Evolutionary conservation across 768 basidiomycete genomes (phyloP).

Genomic region (Hypholoma fasciculare): DNA sequence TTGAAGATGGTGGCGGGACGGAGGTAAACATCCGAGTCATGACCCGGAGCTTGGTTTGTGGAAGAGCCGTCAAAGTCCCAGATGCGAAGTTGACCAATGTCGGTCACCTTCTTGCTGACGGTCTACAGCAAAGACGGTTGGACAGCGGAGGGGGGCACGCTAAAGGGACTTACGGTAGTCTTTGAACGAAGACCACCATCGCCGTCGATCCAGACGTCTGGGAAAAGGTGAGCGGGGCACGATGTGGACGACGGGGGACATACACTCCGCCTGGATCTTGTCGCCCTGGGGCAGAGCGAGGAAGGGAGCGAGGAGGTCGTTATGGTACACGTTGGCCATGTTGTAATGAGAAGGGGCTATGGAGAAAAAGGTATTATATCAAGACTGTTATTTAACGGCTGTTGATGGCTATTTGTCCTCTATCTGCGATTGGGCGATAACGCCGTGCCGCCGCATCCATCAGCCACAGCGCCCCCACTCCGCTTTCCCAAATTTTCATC

Average conservation of each 20-base stretch:
- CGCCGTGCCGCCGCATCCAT: slow-evolving; percentile 4
- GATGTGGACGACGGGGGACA: slow-evolving; percentile 22
- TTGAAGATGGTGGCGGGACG: slow-evolving; percentile 97
- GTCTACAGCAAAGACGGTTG: slow-evolving; percentile 51
- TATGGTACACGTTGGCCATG: slow-evolving; percentile 54
- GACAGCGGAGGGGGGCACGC: slow-evolving; percentile 7
- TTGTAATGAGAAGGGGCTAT: slow-evolving; percentile 21
- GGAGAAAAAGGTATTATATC: slow-evolving; percentile 23
- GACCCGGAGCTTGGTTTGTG: slow-evolving; percentile 94
- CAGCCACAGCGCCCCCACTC: neutral
- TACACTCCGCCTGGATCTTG: slow-evolving; percentile 94
- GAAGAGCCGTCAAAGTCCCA: slow-evolving; percentile 99
- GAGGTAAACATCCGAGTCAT: slow-evolving; percentile 97
- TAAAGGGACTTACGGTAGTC: slow-evolving; percentile 69
- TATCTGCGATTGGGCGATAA: slow-evolving; percentile 48
- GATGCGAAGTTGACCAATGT: slow-evolving; percentile 88
- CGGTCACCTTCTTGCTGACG: slow-evolving; percentile 80
- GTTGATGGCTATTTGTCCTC: slow-evolving; percentile 32
- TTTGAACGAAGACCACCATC: slow-evolving; percentile 94
- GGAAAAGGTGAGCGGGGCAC: slow-evolving; percentile 14
- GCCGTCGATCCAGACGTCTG: slow-evolving; percentile 99
- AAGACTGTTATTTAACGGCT: slow-evolving; percentile 21
- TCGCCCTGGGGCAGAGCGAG: slow-evolving; percentile 88
- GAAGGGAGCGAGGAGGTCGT: slow-evolving; percentile 88
- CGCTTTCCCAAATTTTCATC: slow-evolving; percentile 8